Evolutionary conservation across 805 yeast genomes (phyloP).

Genomic region (Candida koratica): DNA sequence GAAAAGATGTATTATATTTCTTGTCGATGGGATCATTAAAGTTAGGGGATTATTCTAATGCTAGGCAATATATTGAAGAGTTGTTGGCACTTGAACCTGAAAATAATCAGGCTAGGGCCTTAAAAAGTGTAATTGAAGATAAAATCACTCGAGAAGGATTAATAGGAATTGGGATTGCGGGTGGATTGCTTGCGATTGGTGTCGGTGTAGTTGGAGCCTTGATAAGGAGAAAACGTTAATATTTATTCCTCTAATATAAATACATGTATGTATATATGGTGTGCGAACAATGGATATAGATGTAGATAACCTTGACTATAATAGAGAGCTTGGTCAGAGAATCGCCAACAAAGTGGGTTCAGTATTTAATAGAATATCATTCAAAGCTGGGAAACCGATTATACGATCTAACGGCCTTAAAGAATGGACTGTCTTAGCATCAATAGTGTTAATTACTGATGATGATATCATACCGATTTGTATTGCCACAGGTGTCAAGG

Average conservation of each 20-base stretch:
- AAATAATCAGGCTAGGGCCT: slow-evolving; percentile 67
- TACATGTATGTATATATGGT: too few species aligned
- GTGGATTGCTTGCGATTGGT: slow-evolving; percentile 82
- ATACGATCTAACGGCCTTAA: slow-evolving; percentile 56
- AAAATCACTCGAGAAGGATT: slow-evolving; percentile 83
- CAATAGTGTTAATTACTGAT: slow-evolving; percentile 47
- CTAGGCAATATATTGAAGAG: slow-evolving; percentile 80
- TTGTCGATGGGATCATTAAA: slow-evolving; percentile 84
- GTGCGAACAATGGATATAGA: too few species aligned
- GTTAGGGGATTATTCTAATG: slow-evolving; percentile 80
- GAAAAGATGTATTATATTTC: slow-evolving; percentile 88
- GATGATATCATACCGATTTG: slow-evolving; percentile 37
- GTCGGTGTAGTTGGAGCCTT: slow-evolving; percentile 55
- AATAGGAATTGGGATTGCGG: slow-evolving; percentile 81
- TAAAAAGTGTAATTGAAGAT: slow-evolving; percentile 76
- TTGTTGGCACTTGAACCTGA: slow-evolving; percentile 78
- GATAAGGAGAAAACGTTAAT: slow-evolving; percentile 29
- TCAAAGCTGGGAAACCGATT: slow-evolving; percentile 52
- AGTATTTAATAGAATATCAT: slow-evolving; percentile 27
- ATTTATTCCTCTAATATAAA: too few species aligned
- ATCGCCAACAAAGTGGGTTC: slow-evolving; percentile 25
- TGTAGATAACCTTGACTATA: too few species aligned
- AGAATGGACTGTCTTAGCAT: slow-evolving; percentile 86
- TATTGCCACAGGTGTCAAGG: slow-evolving; percentile 80
- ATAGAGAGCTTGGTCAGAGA: slow-evolving; percentile 10